A percentile compares a stretch with the other conserved stretches of the same genome.
Evolutionary conservation across 2,329 filamentous ascomycete genomes (phyloP).

Genomic region (Penicillium sp.): DNA sequence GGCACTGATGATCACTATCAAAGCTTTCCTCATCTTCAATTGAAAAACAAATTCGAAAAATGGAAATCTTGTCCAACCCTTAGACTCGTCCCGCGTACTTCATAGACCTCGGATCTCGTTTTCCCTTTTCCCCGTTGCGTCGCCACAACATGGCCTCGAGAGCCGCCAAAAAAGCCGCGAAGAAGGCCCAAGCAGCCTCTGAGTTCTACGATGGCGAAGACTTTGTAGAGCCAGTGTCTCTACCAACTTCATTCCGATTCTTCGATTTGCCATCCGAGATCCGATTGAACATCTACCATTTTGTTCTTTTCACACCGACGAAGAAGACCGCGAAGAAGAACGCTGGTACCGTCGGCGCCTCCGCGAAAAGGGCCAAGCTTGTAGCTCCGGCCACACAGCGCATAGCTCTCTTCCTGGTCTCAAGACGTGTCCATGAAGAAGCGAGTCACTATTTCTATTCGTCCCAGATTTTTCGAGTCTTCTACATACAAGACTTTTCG

Average conservation of each 20-base stretch:
- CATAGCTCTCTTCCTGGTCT: conserved; percentile 42
- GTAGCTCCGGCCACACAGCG: conserved; percentile 36
- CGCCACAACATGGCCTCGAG: conserved; percentile 15
- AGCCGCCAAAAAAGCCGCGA: conserved; percentile 13
- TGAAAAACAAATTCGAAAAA: conserved; percentile 24
- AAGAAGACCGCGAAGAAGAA: conserved; percentile 26
- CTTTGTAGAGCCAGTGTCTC: conserved; percentile 21
- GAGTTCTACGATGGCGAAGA: conserved; percentile 16
- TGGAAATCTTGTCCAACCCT: conserved; percentile 12
- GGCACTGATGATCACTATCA: not conserved
- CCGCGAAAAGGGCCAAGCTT: conserved; percentile 35
- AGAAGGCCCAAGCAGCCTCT: conserved; percentile 3
- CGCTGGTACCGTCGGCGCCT: conserved; percentile 37
- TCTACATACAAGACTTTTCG: conserved; percentile 53
- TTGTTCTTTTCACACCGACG: conserved; percentile 42
- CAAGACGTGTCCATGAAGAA: conserved; percentile 51
- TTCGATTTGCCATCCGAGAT: conserved; percentile 56
- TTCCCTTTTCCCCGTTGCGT: conserved; percentile 6
- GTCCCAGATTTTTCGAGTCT: conserved; percentile 54
- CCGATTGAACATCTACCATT: conserved; percentile 51
- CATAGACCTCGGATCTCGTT: conserved; percentile 16
- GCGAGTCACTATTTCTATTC: conserved; percentile 54
- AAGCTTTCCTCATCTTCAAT: conserved; percentile 9
- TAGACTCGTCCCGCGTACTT: conserved; percentile 18
- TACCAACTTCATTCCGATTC: conserved; percentile 47